Evolutionary conservation across 805 yeast genomes (phyloP), one percentile per base, ranked within the genome.

Genomic region (Cyberlindnera euphorbiiphila): DNA sequence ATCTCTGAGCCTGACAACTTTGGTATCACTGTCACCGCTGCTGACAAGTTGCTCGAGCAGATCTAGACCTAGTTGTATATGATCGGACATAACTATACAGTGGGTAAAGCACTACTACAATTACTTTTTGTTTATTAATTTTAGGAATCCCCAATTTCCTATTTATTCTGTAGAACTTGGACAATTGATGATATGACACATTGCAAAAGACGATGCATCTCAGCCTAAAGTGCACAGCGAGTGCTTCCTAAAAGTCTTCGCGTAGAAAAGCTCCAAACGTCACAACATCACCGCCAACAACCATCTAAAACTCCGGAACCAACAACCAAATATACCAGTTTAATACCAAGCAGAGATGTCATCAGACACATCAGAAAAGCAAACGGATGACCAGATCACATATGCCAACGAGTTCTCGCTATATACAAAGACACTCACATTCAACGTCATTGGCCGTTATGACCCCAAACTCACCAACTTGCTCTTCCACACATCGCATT

Each of bases 1-100:
- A 82, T 81, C 54, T 76, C 78, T 34, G 96, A 88, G 66, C 91
- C 94, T 18, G 95, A 87, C 57, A 78, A 77, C 62, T 76, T 81
- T 29, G 75, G 88, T 10, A 74, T 87, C 47, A 72, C 75, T 41
- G 78, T 60, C 25, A 56, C 69, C 11, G 50, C 61, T 34, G 72
- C 69, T 32, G 67, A 64, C 43, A 60, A 63, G 41, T 60, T 66
- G 25, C 48, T 66, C 32, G 56, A 53, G 40, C 33, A 41, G 27
- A 40, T 49, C 39, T 49, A 29, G 42, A 19, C 9, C 8, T 17
- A 10, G 12, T 18, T 9, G 19, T 14, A 13, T 13, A n/a, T 27
- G 6, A 14, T 13, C 15, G 17, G 11, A 15, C 15, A 27, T 27
- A 27, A 8, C 24, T 21, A 9, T 21, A n/a, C n/a, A n/a, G n/a